phyloP scores from a whole-genome alignment of 2,329 filamentous ascomycete genomes.

The Botrytis pseudocinerea region DNA sequence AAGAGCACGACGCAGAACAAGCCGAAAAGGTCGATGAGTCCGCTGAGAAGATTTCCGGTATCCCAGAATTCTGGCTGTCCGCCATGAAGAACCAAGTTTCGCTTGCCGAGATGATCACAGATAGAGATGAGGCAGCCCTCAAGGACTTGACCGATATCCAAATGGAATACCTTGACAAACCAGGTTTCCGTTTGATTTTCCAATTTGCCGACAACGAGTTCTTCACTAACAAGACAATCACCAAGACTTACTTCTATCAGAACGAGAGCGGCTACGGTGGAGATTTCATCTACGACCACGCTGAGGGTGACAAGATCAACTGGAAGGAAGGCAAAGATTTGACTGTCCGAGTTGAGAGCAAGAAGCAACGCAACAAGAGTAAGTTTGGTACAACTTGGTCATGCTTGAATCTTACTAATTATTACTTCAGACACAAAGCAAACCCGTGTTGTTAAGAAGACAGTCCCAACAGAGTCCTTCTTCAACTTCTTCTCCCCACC shows the following conservation, averaged over 20 bases:
- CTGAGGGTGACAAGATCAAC: conserved; percentile 95
- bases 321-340: conserved; percentile 94
- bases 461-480: conserved; percentile 97
- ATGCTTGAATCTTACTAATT: conserved; percentile 10
- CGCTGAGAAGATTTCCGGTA: conserved; percentile 63
- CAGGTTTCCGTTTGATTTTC: conserved; percentile 97
- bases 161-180: conserved; percentile 99
- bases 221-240: conserved; percentile 96
- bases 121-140: conserved; percentile 90
- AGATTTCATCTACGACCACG: conserved; percentile 99
- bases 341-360: conserved; percentile 93
- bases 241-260: conserved; percentile 99
- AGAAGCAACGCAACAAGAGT: conserved; percentile 99
- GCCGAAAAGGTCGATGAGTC: conserved; percentile 54
- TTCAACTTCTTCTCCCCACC: conserved; percentile 92
- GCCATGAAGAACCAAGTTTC: conserved; percentile 99
- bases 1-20: conserved; percentile 53
- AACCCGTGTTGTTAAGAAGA: conserved; percentile 98
- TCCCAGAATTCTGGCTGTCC: conserved; percentile 98
- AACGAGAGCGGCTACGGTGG: conserved; percentile 98
- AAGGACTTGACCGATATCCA: conserved; percentile 89
- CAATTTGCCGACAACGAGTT: conserved; percentile 94
- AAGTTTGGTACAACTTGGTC: conserved; percentile 43
- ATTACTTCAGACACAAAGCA: conserved; percentile 83
- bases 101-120: conserved; percentile 97